phyloP scores from a whole-genome alignment of 75 land plant genomes.

The Adiantum capillusveneris region DNA sequence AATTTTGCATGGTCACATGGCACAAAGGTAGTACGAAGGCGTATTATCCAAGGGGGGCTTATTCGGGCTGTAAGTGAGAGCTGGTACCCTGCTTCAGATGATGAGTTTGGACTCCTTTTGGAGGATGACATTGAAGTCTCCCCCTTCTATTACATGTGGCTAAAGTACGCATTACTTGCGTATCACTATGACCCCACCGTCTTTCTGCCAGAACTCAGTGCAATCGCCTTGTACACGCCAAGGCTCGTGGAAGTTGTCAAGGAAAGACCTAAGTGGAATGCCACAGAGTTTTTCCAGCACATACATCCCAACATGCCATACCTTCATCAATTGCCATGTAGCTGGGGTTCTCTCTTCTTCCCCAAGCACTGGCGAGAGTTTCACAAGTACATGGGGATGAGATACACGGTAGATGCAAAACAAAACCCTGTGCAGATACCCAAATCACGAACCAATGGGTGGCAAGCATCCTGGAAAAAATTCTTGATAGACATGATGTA shows the following conservation, averaged over 20 bases:
- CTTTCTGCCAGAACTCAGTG: slow-evolving; percentile 27
- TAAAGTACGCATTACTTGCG: slow-evolving; percentile 37
- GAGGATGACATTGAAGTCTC: slow-evolving; percentile 50
- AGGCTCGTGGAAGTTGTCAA: slow-evolving; percentile 39
- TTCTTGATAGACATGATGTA: slow-evolving; percentile 55
- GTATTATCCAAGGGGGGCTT: slow-evolving; percentile 45
- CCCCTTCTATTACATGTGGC: slow-evolving; percentile 50
- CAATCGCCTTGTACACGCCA: slow-evolving; percentile 42
- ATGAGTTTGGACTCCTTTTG: slow-evolving; percentile 41
- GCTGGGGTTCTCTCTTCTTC: slow-evolving; percentile 49
- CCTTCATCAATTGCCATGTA: slow-evolving; percentile 48
- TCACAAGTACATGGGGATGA: slow-evolving; percentile 40
- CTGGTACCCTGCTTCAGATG: slow-evolving; percentile 43
- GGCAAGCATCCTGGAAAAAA: slow-evolving; percentile 99
- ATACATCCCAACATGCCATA: slow-evolving; percentile 40
- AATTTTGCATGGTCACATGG: slow-evolving; percentile 35
- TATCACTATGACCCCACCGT: slow-evolving; percentile 39
- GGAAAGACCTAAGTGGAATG: slow-evolving; percentile 44
- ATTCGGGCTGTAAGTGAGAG: slow-evolving; percentile 54
- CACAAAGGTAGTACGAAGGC: slow-evolving; percentile 19
- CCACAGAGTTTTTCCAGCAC: slow-evolving; percentile 25
- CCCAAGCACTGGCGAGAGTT: slow-evolving; percentile 45
- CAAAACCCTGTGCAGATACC: slow-evolving; percentile 63
- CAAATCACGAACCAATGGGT: slow-evolving; percentile 91
- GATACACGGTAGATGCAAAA: slow-evolving; percentile 40